Base-by-base conservation (phyloP, 1,284 basidiomycete genomes). In the Ustilago crameri region DNA sequence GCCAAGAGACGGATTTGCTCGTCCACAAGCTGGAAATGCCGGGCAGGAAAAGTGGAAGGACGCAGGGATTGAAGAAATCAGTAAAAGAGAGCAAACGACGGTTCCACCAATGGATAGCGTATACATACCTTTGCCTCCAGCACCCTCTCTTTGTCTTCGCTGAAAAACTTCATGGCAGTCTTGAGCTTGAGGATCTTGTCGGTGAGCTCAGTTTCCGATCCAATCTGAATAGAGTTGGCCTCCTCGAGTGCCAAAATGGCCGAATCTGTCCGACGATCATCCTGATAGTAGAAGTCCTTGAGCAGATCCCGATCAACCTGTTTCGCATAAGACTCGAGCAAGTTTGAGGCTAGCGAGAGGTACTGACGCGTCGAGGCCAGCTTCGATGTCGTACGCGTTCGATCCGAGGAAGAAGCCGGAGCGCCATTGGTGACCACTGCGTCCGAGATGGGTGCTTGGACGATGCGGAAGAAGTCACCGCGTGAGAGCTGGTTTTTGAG, bases 281-380 rank as follows among this genome's bases (percentile, higher is more conserved):
- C 96, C 50, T 95, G 95, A 82, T 95, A 99, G 84, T 95, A 98
- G 84, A 96, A 98, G 83, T 99, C 94, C 17, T 92, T 87, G 14
- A 98, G 86, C 88, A 98, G 90, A 68, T 94, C 93, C 45, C 90
- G 86, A 81, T 98, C 93, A 41, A 77, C 64, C 48, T 74, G 65
- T 23, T 59, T 68, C 5, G 80, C 81, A 47, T 83, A 83, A n/a
- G 59, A 53, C 40, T 81, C 79, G 15, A 83, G 71, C 48, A 83
- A 48, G 34, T 68, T 64, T 14, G 75, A 66, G 15, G 81, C 79
- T 2, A 83, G 57, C 20, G 68, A 57, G 10, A 74, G 56, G 43
- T 81, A 70, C 27, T 74, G 56, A 3, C 48, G 58, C 8, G 65
- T 32, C 1, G 74, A 68, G 14, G 55, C 54, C 42, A 78, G 55